phyloP scores from a whole-genome alignment of 192 early-diverging fungal genomes.

The Pecoramyces ruminantium region DNA sequence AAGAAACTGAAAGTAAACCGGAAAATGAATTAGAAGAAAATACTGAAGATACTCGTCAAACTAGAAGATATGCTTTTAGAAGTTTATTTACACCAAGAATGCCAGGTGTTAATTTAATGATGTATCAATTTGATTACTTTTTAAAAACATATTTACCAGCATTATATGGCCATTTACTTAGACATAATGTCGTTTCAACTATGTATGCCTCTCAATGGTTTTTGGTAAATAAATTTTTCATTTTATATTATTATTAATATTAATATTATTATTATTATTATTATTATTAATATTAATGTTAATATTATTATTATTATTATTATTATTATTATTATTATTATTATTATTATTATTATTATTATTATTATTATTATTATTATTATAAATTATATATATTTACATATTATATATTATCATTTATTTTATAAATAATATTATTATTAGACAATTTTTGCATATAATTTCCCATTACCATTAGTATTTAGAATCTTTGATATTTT shows the following conservation, averaged over 20 bases:
- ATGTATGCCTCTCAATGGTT: slow-evolving; percentile 93
- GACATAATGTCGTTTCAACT: slow-evolving; percentile 33
- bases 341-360: no score
- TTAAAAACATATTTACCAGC: slow-evolving; percentile 67
- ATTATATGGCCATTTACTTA: slow-evolving; percentile 58
- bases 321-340: no score
- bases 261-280: no score
- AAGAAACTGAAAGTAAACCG: slow-evolving; percentile 5
- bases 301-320: no score
- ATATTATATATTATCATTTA: background rate
- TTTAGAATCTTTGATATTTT: slow-evolving; percentile 67
- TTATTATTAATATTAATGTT: no score
- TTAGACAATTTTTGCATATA: slow-evolving; percentile 87
- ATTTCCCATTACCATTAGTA: slow-evolving; percentile 77
- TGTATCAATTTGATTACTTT: slow-evolving; percentile 82
- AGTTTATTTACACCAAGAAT: slow-evolving; percentile 79
- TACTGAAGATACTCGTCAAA: background rate
- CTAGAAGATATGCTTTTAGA: slow-evolving; percentile 31
- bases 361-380: no score
- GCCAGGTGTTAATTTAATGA: slow-evolving; percentile 68
- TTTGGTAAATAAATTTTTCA: background rate
- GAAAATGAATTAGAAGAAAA: background rate
- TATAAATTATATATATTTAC: no score
- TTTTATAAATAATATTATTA: slow-evolving; percentile 44
- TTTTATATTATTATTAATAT: no score